Base-by-base conservation (phyloP, 805 yeast genomes). In the Yarrowia deformans region DNA sequence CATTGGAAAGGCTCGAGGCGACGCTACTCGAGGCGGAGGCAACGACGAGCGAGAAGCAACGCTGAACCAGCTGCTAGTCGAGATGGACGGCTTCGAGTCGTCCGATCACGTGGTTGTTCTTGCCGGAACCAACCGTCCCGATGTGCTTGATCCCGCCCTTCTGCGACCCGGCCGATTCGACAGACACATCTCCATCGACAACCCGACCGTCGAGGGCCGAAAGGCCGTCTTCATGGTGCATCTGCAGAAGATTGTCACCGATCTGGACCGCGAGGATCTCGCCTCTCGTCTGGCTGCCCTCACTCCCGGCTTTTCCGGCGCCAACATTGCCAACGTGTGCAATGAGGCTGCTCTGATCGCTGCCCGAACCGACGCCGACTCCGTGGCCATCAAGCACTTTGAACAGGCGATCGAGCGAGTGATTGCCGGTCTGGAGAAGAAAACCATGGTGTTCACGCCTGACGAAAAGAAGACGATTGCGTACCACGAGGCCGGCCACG, bases 401-500 rank as follows among this genome's bases (percentile, higher is more conserved):
- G 99, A 95, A 79, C 89, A 88, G 76, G 98, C 99, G 9, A 95
- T 95, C 73, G 99, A 96, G 80, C 88, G 99, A 77, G 98, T 94
- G 52, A 91, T 93, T 79, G 98, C 96, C 40, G 99, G 99, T 46
- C 82, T 95, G 71, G 98, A 94, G 79, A 91, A 91, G 83, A 94
- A 92, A 79, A 85, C 93, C 16, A 89, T 90, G 75, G 85, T 95
- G 14, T 82, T 96, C 71, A 87, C 92, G 2, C 89, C 92, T 1
- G 93, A 90, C 70, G 98, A 96, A 77, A 91, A 93, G 80, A 87
- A 83, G 71, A 87, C 92, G 35, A 97, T 96, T 69, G 99, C 99
- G 0, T 95, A 90, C 75, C 99, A 96, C 77, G 99, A 95, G 79
- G 99, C 99, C 3, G 99, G 99, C 4, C 99, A 96, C 80, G 99